Percentiles rank a stretch among this genome's conserved stretches.
Evolutionary conservation across 768 basidiomycete genomes (phyloP).

Genomic region (Sporobolomyces pararoseus): DNA sequence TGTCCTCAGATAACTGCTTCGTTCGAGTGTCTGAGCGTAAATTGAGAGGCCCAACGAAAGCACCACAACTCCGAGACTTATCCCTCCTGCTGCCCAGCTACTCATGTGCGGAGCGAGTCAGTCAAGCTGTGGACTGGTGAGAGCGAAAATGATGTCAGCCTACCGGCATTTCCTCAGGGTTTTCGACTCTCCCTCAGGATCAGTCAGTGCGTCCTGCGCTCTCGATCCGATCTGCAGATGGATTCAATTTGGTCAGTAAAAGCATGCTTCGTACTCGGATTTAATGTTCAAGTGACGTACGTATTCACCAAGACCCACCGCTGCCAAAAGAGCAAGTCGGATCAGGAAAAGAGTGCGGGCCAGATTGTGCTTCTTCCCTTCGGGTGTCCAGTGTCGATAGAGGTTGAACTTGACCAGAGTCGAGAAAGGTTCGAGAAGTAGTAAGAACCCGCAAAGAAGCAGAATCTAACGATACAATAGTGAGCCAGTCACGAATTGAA

Average conservation of each 20-base stretch:
- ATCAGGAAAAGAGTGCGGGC: background rate
- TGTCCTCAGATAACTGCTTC: background rate
- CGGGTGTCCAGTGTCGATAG: constrained; percentile 7
- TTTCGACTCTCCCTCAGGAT: background rate
- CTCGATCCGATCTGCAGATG: background rate
- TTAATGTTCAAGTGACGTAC: background rate
- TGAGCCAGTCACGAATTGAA: background rate
- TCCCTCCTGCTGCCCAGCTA: background rate
- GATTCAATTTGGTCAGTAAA: no score
- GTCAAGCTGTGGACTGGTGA: no score
- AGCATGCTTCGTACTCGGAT: background rate
- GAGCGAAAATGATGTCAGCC: background rate
- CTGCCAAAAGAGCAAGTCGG: background rate
- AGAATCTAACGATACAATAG: constrained; percentile 8
- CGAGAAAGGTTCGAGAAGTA: constrained; percentile 9
- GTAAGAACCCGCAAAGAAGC: constrained; percentile 23
- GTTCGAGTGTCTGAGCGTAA: background rate
- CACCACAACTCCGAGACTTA: background rate
- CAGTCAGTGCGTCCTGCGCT: background rate
- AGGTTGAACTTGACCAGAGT: constrained; percentile 19
- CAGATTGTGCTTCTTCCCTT: background rate
- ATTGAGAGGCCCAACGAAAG: background rate
- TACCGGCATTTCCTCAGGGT: constrained; percentile 21
- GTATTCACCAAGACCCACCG: constrained; percentile 2
- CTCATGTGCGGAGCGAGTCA: no score